Evolutionary conservation across 805 yeast genomes (phyloP).

Genomic region (Komagataella pastoris): DNA sequence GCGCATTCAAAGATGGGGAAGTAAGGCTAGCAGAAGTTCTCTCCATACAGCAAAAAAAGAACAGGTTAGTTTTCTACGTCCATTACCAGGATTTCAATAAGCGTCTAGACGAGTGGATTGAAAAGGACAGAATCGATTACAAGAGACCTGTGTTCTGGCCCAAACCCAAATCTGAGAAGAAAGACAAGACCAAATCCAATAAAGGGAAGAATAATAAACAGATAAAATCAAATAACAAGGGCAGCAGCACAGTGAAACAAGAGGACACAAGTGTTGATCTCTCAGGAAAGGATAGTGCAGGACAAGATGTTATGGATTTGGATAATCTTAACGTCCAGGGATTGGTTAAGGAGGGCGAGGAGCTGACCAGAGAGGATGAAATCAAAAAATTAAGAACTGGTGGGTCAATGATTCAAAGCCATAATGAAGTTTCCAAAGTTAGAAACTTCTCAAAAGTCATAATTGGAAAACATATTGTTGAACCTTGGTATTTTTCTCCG

Average conservation of each 20-base stretch:
- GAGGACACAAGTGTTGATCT: conserved; percentile 13
- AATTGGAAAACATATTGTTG: conserved; percentile 84
- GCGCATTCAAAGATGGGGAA: conserved; percentile 70
- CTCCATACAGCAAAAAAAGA: conserved; percentile 61
- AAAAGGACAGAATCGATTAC: conserved; percentile 56
- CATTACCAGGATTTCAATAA: conserved; percentile 93
- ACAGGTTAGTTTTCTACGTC: conserved; percentile 73
- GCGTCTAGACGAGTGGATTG: conserved; percentile 93
- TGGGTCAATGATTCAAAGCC: conserved; percentile 95
- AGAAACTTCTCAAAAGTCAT: conserved; percentile 69
- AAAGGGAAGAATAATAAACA: conserved; percentile 21
- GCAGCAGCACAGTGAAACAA: conserved; percentile 12
- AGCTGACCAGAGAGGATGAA: conserved; percentile 79
- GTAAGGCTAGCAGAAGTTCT: conserved; percentile 75
- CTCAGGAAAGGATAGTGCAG: conserved; percentile 12
- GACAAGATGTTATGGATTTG: conserved; percentile 61
- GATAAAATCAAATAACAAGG: conserved; percentile 7
- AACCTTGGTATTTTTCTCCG: conserved; percentile 98
- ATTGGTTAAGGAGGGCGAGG: conserved; percentile 45
- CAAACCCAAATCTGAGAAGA: conserved; percentile 36
- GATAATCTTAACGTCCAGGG: conserved; percentile 84
- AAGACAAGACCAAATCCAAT: conserved; percentile 21
- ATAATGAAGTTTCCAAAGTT: conserved; percentile 79
- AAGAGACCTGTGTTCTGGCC: conserved; percentile 63
- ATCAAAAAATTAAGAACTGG: conserved; percentile 82